Evolutionary conservation across 306 rosid species (phyloP), one percentile per base, ranked within the genome.

Genomic region (Rosa rugosa): DNA sequence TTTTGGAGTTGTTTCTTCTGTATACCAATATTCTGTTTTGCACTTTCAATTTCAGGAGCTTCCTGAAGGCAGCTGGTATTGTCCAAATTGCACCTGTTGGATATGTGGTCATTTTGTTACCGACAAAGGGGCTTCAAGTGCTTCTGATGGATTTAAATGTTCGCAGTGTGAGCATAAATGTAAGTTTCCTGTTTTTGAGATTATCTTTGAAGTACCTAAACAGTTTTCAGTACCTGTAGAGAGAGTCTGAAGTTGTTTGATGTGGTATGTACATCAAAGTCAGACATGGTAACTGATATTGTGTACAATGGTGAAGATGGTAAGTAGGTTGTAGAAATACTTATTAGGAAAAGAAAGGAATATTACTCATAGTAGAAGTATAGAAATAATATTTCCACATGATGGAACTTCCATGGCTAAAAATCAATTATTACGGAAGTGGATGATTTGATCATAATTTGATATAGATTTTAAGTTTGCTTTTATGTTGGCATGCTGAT

Each of bases 21-120:
- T 75, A 40, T 38, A 75, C 73, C 63, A 71, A 71, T 85, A 67
- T 77, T 79, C 45, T 73, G 46, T 34, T 76, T 69, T 82, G 78
- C 18, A 57, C 60, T 81, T 56, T 80, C 65, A 77, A 83, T 57
- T 82, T 78, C 90, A 95, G 99, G 99, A 95, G 80, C 90, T 92
- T 81, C 99, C 98, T 56, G 97, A 92, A 78, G 99, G 99, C 75
- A 88, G 84, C 87, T 95, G 98, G 98, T 95, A 95, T 59, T 95
- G 99, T 87, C 60, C 87, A 71, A 92, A 87, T 79, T 95, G 99
- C 87, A 85, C 94, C 79, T 95, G 99, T 87, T 82, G 83, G 83
- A 87, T 90, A 83, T 95, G 99, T 91, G 96, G 92, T 83, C 79
- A 80, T 82, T 83, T 95, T 72, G 97, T 88, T 63, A 82, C 65